Conservation (phyloP, 2,329 filamentous ascomycete genomes). For the Purpureocillium lavendulum region DNA sequence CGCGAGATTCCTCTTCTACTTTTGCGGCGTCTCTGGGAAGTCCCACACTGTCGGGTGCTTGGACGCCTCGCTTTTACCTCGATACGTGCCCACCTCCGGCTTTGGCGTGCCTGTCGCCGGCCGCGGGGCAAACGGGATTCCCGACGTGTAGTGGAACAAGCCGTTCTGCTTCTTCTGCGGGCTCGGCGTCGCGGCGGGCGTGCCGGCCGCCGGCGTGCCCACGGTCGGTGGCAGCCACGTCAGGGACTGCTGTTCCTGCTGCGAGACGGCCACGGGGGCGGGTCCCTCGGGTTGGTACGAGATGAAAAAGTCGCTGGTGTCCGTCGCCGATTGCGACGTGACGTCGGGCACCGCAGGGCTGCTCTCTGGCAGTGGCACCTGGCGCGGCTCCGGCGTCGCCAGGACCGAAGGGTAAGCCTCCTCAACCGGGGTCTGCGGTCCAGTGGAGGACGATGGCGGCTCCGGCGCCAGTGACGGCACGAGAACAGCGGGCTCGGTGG, state of each 20-base stretch:
- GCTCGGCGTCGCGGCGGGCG: constrained; percentile 23
- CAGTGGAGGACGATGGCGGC: constrained; percentile 14
- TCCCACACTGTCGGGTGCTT: constrained; percentile 4
- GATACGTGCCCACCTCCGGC: neutral
- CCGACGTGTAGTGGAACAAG: constrained; percentile 30
- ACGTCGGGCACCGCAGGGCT: constrained; percentile 21
- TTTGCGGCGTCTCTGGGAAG: constrained; percentile 23
- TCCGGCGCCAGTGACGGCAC: constrained; percentile 11
- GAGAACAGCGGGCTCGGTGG: neutral
- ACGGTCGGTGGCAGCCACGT: constrained; percentile 45
- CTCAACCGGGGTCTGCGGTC: constrained; percentile 14
- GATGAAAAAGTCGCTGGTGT: constrained; percentile 35
- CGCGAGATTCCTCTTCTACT: constrained; percentile 1
- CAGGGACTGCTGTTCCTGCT: constrained; percentile 31
- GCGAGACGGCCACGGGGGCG: constrained; percentile 25
- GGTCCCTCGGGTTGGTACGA: constrained; percentile 49
- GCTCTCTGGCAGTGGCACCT: constrained; percentile 15
- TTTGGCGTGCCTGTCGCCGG: constrained; percentile 6
- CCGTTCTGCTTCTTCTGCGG: constrained; percentile 24
- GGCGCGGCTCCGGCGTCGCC: constrained; percentile 13
- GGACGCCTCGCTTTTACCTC: neutral
- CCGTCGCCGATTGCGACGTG: constrained; percentile 14
- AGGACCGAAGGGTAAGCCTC: constrained; percentile 12
- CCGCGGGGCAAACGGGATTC: constrained; percentile 38
- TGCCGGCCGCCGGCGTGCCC: constrained; percentile 23